Conservation (phyloP, 192 early-diverging fungal genomes). For the Umbelopsis vinacea region DNA sequence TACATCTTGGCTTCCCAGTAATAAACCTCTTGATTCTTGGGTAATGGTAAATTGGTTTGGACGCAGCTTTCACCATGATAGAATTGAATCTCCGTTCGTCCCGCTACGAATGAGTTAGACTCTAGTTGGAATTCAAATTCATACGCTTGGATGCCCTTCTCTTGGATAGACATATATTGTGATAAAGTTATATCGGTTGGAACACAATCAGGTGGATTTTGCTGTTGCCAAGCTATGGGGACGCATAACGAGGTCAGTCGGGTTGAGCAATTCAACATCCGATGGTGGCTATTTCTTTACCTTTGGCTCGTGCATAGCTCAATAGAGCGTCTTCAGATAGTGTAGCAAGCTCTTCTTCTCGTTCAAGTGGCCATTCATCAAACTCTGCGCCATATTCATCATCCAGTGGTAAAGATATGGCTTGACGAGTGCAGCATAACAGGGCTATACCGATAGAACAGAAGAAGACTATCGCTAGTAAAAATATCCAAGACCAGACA, state of each 20-base stretch:
- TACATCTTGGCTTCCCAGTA: slow-evolving; percentile 83
- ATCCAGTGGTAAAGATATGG: slow-evolving; percentile 28
- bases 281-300: slow-evolving; percentile 23
- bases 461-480: slow-evolving; percentile 29
- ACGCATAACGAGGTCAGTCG: neutral
- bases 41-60: slow-evolving; percentile 76
- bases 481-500: slow-evolving; percentile 34
- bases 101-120: slow-evolving; percentile 69
- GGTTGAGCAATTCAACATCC: neutral
- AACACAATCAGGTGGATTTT: slow-evolving; percentile 73
- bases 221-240: slow-evolving; percentile 66
- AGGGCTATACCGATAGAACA: slow-evolving; percentile 23
- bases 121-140: slow-evolving; percentile 72
- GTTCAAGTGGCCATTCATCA: slow-evolving; percentile 36
- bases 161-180: slow-evolving; percentile 73
- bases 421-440: slow-evolving; percentile 29
- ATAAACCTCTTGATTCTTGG: slow-evolving; percentile 77
- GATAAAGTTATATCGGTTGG: slow-evolving; percentile 74
- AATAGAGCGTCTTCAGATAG: slow-evolving; percentile 43
- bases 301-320: slow-evolving; percentile 45
- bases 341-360: slow-evolving; percentile 33
- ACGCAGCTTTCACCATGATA: slow-evolving; percentile 71
- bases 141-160: slow-evolving; percentile 81
- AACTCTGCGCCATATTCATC: slow-evolving; percentile 28
- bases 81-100: slow-evolving; percentile 74